phyloP scores from a whole-genome alignment of 1,284 basidiomycete genomes.

The Moesziomyces antarcticus region DNA sequence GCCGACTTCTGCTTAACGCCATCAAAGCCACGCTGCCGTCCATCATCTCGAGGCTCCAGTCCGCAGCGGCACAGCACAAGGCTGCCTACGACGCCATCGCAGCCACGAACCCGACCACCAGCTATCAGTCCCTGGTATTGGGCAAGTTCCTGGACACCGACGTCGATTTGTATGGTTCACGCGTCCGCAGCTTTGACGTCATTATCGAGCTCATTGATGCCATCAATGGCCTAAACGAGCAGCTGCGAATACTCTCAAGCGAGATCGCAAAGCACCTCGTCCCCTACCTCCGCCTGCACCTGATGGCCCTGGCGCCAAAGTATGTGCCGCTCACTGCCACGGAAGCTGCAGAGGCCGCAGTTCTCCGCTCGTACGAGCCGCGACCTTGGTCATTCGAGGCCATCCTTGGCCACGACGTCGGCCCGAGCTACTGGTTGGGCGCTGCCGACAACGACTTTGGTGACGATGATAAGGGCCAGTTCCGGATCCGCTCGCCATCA shows the following conservation, averaged over 20 bases:
- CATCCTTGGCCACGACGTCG: not conserved
- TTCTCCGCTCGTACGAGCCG: constrained; percentile 4
- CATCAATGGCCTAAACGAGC: constrained; percentile 2
- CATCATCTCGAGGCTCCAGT: constrained; percentile 1
- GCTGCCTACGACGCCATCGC: too few relatives aligned
- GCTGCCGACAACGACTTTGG: too few relatives aligned
- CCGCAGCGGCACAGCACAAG: too few relatives aligned
- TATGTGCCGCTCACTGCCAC: constrained; percentile 16
- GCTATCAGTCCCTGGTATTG: too few relatives aligned
- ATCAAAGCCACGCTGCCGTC: constrained; percentile 2
- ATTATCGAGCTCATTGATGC: constrained; percentile 5
- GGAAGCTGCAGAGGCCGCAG: constrained; percentile 1
- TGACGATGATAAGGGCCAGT: not conserved
- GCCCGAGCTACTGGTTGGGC: too few relatives aligned
- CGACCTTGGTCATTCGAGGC: constrained; percentile 9
- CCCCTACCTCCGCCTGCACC: constrained; percentile 2
- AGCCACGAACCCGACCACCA: too few relatives aligned
- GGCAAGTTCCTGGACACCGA: too few relatives aligned
- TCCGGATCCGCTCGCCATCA: not conserved
- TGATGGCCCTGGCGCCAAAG: constrained; percentile 7
- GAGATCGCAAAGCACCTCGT: constrained; percentile 6
- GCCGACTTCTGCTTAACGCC: constrained; percentile 18
- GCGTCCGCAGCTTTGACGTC: constrained; percentile 1
- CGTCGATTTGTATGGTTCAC: too few relatives aligned
- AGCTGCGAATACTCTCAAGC: constrained; percentile 2